A percentile compares a stretch with the other conserved stretches of the same genome.
phyloP scores from a whole-genome alignment of 306 rosid genomes.

The Fagus crenata region DNA sequence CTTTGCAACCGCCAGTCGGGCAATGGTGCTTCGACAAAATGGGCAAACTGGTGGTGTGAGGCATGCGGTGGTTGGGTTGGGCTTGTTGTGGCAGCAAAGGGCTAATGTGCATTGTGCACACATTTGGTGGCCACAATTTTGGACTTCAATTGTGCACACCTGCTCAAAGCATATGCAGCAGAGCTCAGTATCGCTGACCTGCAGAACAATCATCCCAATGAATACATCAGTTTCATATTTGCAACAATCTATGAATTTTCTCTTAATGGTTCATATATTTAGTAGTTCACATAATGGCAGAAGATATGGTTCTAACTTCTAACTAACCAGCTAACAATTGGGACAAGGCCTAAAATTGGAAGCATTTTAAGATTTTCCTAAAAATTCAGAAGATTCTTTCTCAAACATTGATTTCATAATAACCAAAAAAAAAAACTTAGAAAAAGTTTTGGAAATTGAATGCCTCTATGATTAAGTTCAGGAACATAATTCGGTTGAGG shows the following conservation, averaged over 20 bases:
- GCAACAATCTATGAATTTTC: background rate
- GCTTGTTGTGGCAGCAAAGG: constrained; percentile 91
- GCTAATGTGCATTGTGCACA: constrained; percentile 94
- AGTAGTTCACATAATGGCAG: no score
- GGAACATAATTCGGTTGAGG: no score
- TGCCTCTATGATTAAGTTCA: no score
- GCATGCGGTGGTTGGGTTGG: constrained; percentile 67
- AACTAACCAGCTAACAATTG: background rate
- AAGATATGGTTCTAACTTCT: background rate
- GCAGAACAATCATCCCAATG: constrained; percentile 33
- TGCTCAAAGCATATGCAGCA: constrained; percentile 99
- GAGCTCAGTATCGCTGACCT: constrained; percentile 76
- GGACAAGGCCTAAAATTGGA: background rate
- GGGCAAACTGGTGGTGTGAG: constrained; percentile 84
- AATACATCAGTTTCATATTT: constrained; percentile 19
- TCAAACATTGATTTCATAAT: background rate
- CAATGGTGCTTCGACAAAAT: constrained; percentile 84
- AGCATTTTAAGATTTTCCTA: background rate
- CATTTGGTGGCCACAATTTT: constrained; percentile 90
- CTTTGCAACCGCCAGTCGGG: constrained; percentile 50
- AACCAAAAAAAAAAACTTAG: background rate
- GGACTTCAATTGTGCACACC: constrained; percentile 80
- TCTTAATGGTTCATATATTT: background rate
- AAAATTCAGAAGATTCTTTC: background rate
- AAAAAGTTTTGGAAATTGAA: no score